Conservation (phyloP, 2,329 filamentous ascomycete species). For the Pseudopyricularia cyperi region DNA sequence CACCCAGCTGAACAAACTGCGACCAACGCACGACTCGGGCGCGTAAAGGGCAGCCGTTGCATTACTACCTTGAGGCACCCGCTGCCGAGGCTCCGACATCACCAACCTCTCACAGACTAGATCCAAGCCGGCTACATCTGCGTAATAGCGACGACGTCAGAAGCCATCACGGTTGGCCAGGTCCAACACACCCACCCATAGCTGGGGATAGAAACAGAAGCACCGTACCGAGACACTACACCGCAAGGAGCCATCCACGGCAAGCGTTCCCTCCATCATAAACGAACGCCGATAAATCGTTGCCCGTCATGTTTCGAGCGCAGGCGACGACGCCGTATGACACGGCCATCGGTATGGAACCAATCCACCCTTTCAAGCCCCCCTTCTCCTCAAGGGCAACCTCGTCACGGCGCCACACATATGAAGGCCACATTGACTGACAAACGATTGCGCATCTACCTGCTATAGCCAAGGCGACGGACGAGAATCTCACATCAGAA, state of each 20-base stretch:
- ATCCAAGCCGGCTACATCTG: too few species aligned
- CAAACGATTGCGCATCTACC: background rate
- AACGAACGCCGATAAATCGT: background rate
- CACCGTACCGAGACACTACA: background rate
- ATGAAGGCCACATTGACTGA: background rate
- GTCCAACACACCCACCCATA: too few species aligned
- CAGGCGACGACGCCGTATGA: constrained; percentile 45
- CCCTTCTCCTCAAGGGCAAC: background rate
- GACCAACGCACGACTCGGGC: too few species aligned
- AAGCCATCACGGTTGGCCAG: background rate
- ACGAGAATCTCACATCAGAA: constrained; percentile 89
- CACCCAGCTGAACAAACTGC: too few species aligned
- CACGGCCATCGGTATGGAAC: constrained; percentile 46
- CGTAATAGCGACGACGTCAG: too few species aligned
- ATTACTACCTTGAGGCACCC: too few species aligned
- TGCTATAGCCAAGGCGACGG: constrained; percentile 59
- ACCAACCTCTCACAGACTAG: too few species aligned
- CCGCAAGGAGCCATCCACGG: background rate
- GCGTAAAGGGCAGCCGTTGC: too few species aligned
- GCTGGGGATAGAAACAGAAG: background rate
- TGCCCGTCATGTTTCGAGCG: constrained; percentile 41
- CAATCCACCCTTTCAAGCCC: background rate
- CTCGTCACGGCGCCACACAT: background rate
- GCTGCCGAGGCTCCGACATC: too few species aligned
- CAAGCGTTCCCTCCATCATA: background rate